Evolutionary conservation across 805 yeast genomes (phyloP).

Genomic region (Ogataea zsoltii): DNA sequence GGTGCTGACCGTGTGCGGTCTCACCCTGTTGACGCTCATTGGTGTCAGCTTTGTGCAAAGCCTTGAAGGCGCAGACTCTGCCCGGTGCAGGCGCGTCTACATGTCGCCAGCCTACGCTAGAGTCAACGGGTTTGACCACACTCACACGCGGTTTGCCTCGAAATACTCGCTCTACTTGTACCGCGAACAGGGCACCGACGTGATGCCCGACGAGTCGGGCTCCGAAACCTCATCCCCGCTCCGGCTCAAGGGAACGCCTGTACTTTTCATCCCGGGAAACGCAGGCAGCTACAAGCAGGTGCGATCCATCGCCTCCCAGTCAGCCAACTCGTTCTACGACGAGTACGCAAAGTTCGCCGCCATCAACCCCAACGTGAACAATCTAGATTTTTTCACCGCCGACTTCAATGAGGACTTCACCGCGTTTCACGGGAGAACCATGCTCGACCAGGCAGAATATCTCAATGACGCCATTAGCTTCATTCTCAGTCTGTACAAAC

Average conservation of each 20-base stretch:
- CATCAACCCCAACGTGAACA: constrained; percentile 37
- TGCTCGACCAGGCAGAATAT: constrained; percentile 92
- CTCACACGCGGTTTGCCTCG: constrained; percentile 68
- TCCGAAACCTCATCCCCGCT: constrained; percentile 25
- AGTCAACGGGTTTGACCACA: constrained; percentile 68
- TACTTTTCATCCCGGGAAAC: constrained; percentile 93
- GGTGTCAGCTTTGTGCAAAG: constrained; percentile 29
- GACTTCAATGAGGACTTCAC: constrained; percentile 96
- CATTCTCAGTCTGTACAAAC: constrained; percentile 67
- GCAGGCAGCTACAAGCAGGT: constrained; percentile 94
- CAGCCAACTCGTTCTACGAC: constrained; percentile 56
- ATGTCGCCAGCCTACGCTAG: constrained; percentile 87
- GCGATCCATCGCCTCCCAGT: constrained; percentile 85
- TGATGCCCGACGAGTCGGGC: constrained; percentile 43
- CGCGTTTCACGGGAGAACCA: constrained; percentile 92
- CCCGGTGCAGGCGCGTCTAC: constrained; percentile 62
- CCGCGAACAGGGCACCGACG: constrained; percentile 76
- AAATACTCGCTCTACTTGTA: constrained; percentile 86
- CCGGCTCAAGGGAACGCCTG: constrained; percentile 72
- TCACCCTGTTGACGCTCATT: constrained; percentile 27
- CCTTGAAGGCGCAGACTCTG: constrained; percentile 47
- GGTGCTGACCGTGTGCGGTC: constrained; percentile 24
- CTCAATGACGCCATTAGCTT: constrained; percentile 82
- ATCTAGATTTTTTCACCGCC: constrained; percentile 84
- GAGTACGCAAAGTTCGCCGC: constrained; percentile 28